phyloP scores from a whole-genome alignment of 108 stramenopile species.

The Nitzschia sp. region DNA sequence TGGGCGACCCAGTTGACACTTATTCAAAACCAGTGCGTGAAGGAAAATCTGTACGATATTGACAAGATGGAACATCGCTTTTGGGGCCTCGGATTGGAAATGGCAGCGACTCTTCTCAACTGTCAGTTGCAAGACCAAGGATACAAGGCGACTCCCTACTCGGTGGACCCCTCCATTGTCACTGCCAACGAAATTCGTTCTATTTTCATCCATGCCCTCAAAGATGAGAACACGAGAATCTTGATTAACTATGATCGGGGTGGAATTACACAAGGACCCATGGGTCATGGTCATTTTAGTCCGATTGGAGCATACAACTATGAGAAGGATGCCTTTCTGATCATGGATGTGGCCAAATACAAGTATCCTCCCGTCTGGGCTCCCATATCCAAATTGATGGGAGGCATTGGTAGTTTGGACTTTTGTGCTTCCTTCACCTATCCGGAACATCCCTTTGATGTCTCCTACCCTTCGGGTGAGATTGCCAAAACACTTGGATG shows the following conservation, averaged over 20 bases:
- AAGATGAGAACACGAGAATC: constrained; percentile 55
- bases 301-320: constrained; percentile 87
- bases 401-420: constrained; percentile 70
- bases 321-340: constrained; percentile 78
- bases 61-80: constrained; percentile 15
- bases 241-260: constrained; percentile 73
- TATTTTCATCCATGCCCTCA: constrained; percentile 54
- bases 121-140: constrained; percentile 52
- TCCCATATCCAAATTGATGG: constrained; percentile 55
- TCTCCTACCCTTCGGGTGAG: background rate
- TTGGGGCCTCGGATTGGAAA: constrained; percentile 60
- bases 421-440: constrained; percentile 44
- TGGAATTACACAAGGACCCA: constrained; percentile 56
- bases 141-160: constrained; percentile 43
- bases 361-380: constrained; percentile 97
- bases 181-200: constrained; percentile 43
- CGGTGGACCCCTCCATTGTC: constrained; percentile 37
- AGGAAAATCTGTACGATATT: constrained; percentile 10
- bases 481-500: constrained; percentile 36
- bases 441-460: constrained; percentile 1
- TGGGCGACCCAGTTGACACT: constrained; percentile 77
- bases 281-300: constrained; percentile 93
- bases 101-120: constrained; percentile 47
- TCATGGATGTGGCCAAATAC: constrained; percentile 98
- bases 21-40: constrained; percentile 48